These are phyloP conservation scores for Micromonas pusilla DNA, from an alignment of 139 green algal genomes.

Conservation along the genomic window DNA sequence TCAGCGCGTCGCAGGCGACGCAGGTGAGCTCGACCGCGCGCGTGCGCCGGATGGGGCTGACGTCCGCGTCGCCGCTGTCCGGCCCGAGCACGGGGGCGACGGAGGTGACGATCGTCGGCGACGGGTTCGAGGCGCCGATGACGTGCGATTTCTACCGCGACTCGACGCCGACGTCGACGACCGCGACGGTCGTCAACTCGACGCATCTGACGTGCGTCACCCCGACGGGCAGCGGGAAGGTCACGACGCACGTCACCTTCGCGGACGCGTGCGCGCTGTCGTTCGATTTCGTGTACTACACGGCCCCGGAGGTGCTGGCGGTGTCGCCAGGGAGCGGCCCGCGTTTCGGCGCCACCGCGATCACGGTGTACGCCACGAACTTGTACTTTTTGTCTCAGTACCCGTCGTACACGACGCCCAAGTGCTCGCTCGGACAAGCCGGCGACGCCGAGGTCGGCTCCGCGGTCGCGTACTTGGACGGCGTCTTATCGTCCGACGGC, in stretches of 20 bases:
- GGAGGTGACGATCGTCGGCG: background rate
- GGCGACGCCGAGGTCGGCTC: background rate
- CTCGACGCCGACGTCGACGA: background rate
- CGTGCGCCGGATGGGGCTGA: background rate
- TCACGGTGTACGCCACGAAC: conserved; percentile 1
- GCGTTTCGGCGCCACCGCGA: background rate
- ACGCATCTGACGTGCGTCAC: background rate
- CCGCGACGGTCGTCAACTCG: background rate
- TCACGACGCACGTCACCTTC: background rate
- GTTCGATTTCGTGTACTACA: conserved; percentile 11
- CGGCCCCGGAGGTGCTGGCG: background rate
- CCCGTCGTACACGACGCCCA: background rate
- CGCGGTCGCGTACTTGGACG: background rate
- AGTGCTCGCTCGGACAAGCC: background rate
- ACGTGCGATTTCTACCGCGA: background rate
- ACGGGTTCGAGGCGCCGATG: conserved; percentile 6
- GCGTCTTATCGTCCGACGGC: background rate
- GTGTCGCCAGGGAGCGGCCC: background rate
- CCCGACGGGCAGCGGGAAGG: background rate
- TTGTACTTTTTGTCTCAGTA: background rate
- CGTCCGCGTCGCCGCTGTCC: background rate
- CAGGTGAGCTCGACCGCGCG: background rate
- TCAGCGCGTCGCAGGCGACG: background rate
- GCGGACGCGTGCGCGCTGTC: background rate
- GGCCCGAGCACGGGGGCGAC: background rate